Conservation (phyloP, 2,329 filamentous ascomycete species). For the Pseudodiploospora longispora region DNA sequence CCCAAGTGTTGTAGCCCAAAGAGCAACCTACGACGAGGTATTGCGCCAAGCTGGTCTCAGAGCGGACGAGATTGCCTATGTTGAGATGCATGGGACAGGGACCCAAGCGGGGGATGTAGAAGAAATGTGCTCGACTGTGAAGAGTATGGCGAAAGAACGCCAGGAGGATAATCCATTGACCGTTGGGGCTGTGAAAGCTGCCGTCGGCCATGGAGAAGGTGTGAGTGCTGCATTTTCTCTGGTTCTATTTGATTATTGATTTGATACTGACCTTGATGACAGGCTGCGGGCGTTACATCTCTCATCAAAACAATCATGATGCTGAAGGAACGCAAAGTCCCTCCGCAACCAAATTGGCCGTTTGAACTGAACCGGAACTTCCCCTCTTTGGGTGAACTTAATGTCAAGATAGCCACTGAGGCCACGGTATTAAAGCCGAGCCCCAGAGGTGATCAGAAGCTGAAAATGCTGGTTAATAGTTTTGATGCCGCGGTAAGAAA, state of each 20-base stretch:
- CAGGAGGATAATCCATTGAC: conserved; percentile 43
- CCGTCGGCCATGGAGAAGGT: conserved; percentile 53
- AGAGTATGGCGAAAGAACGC: conserved; percentile 41
- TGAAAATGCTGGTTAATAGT: conserved; percentile 1
- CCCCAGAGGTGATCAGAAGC: neutral
- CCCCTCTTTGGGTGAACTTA: conserved; percentile 28
- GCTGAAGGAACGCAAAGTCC: conserved; percentile 31
- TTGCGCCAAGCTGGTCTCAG: conserved; percentile 59
- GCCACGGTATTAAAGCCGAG: neutral
- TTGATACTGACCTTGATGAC: no score
- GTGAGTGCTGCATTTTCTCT: conserved; percentile 10
- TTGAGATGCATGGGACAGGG: conserved; percentile 84
- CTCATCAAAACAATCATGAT: conserved; percentile 33
- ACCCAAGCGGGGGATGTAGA: conserved; percentile 77
- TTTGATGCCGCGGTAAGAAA: conserved; percentile 1
- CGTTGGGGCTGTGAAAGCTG: conserved; percentile 54
- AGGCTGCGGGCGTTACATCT: conserved; percentile 28
- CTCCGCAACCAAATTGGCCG: conserved; percentile 15
- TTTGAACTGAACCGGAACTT: conserved; percentile 25
- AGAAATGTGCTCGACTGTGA: conserved; percentile 69
- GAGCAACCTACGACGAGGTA: conserved; percentile 55
- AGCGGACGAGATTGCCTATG: conserved; percentile 67
- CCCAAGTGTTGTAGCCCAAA: conserved; percentile 67
- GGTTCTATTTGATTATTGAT: neutral
- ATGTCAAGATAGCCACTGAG: conserved; percentile 1